Conservation (phyloP, 2,329 filamentous ascomycete species). For the Cordyceps javanica region DNA sequence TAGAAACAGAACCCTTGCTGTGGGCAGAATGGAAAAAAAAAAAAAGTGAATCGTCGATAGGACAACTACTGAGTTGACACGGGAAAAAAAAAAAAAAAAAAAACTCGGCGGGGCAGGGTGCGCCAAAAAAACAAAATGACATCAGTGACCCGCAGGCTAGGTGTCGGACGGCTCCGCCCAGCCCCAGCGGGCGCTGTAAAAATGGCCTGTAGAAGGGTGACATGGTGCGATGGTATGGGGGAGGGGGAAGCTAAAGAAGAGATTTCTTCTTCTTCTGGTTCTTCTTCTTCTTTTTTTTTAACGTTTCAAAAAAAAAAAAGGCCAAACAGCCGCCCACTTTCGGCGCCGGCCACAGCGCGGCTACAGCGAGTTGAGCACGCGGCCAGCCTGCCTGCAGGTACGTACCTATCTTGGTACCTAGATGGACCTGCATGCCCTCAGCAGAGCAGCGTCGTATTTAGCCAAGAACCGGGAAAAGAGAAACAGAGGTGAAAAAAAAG, state of each 20-base stretch:
- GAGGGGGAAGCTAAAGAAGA: too few species aligned
- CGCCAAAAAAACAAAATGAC: constrained; percentile 3
- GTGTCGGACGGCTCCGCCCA: neutral
- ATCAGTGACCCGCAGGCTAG: constrained; percentile 7
- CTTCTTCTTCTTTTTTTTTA: too few species aligned
- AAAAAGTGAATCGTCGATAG: neutral
- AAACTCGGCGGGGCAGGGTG: neutral
- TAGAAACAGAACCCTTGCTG: too few species aligned
- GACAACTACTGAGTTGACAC: neutral
- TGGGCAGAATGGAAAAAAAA: neutral
- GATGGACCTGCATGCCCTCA: neutral
- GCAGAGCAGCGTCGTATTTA: neutral
- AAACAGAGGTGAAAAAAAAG: neutral
- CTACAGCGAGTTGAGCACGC: neutral
- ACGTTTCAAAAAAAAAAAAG: too few species aligned
- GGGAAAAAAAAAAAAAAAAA: neutral
- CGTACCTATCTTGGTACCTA: too few species aligned
- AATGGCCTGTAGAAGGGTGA: neutral
- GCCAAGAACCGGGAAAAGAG: neutral
- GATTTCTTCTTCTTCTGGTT: too few species aligned
- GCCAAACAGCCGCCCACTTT: too few species aligned
- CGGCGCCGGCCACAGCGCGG: neutral
- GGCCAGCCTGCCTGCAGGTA: neutral
- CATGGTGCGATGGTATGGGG: too few species aligned
- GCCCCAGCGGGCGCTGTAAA: constrained; percentile 1